Evolutionary conservation across 352 stramenopile species (phyloP), one percentile per base, ranked within the genome.

Genomic region (Globisporangium cystogenes): DNA sequence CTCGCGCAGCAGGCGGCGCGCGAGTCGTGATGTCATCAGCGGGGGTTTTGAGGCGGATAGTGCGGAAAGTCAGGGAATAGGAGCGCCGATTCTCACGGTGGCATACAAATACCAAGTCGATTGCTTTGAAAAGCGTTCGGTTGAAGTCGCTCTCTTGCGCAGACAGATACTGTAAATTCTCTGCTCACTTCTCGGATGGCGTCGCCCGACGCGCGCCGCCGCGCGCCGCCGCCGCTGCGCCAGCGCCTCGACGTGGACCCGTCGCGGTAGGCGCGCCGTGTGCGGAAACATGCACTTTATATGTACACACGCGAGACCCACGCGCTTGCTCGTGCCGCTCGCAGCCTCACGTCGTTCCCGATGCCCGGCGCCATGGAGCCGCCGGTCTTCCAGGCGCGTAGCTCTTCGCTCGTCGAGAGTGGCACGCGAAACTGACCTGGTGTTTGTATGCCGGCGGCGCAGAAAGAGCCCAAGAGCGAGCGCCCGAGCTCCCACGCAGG

Each of bases 1-100:
- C 68, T 87, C 48, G 76, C 81, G 21, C 81, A 92, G 54, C 79
- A 92, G 57, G 75, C 70, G 14, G 83, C 83, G 39, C 73, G 82
- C 42, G 82, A 94, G 57, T 91, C 81, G 12, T 39, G 33, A 39
- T 39, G 33, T 39, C 33, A 39, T 39, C 33, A 29, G 33, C 33
- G n/a, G n/a, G n/a, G n/a, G 12, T 39, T 39, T 39, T 39, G 42
- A 48, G 15, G 24, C 14, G 14, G 21, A 35, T 39, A 39, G 33
- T 39, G 33, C 14, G 33, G 14, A 39, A 39, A 39, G 33, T 39
- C 33, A 16, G 33, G 33, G 33, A 39, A n/a, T n/a, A n/a, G n/a
- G 33, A 18, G 12, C 3, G 4, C 12, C n/a, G 14, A 18, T 39
- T 39, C 33, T 18, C 14, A 3, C 33, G 4, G 14, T 18, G 6